A percentile compares a stretch with the other conserved stretches of the same genome.
Evolutionary conservation across 805 yeast genomes (phyloP).

Genomic region (Kodamaea leandrae): DNA sequence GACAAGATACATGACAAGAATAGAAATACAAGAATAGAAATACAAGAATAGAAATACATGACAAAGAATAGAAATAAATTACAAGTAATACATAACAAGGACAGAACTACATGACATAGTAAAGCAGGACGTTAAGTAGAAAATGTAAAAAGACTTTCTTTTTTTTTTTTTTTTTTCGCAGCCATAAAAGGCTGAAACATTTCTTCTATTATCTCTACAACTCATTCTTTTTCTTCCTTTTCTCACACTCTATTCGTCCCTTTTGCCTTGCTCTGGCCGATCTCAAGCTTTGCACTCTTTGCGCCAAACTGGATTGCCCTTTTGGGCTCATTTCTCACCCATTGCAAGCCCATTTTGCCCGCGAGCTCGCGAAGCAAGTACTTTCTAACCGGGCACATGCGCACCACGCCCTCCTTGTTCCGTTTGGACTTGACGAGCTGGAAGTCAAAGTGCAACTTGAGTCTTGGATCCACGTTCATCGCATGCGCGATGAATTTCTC

Average conservation of each 20-base stretch:
- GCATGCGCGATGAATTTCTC: conserved; percentile 53
- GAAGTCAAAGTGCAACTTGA: conserved; percentile 37
- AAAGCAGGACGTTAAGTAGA: too few relatives aligned
- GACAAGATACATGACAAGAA: too few relatives aligned
- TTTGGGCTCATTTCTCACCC: conserved; percentile 73
- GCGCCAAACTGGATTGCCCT: conserved; percentile 98
- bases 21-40: too few relatives aligned
- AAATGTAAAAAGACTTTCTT: too few relatives aligned
- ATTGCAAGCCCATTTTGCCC: conserved; percentile 40
- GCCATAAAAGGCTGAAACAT: too few relatives aligned
- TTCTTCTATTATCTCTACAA: background rate
- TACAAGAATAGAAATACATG: too few relatives aligned
- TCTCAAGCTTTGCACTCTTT: conserved; percentile 87
- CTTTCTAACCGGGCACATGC: conserved; percentile 41
- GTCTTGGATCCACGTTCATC: conserved; percentile 49
- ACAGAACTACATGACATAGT: too few relatives aligned
- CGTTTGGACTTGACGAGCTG: conserved; percentile 19
- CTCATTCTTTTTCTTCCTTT: background rate
- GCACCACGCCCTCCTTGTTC: conserved; percentile 25
- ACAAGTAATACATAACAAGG: too few relatives aligned
- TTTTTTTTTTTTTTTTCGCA: too few relatives aligned
- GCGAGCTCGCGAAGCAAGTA: conserved; percentile 65
- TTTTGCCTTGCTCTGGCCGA: conserved; percentile 68
- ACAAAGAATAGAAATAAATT: too few relatives aligned
- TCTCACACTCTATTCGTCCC: conserved; percentile 57